phyloP scores from a whole-genome alignment of 257 asterid genomes.

The Cynanchum wilfordii region DNA sequence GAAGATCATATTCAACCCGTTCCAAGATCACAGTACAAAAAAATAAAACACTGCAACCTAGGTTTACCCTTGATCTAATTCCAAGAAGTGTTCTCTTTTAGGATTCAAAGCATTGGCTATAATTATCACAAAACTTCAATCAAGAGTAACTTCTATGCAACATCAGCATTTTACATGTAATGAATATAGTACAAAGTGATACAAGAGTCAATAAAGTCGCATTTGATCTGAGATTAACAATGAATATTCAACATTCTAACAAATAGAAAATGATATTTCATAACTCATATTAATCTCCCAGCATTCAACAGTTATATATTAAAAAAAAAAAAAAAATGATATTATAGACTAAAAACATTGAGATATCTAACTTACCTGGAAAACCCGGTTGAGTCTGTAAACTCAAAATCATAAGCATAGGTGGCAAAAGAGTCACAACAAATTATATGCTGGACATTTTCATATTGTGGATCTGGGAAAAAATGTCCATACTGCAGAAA shows the following conservation, averaged over 20 bases:
- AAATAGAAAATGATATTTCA: background rate
- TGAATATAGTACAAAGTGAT: constrained; percentile 7
- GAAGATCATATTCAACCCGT: background rate
- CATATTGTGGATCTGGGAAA: constrained; percentile 97
- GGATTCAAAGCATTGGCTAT: background rate
- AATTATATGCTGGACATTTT: constrained; percentile 90
- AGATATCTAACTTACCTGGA: constrained; percentile 54
- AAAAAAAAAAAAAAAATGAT: constrained; percentile 1
- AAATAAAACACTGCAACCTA: background rate
- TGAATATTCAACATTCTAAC: background rate
- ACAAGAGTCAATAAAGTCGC: constrained; percentile 1
- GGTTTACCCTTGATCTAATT: background rate
- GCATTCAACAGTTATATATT: background rate
- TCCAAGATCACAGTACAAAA: background rate
- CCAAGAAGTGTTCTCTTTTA: background rate
- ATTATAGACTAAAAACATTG: constrained; percentile 12
- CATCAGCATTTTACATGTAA: background rate
- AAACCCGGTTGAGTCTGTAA: constrained; percentile 63
- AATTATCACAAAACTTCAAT: background rate
- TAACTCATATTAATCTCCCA: background rate
- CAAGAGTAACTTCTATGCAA: background rate
- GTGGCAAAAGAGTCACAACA: constrained; percentile 97
- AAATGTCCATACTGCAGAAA: constrained; percentile 92
- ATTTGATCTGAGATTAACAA: background rate
- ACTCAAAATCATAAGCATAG: constrained; percentile 95